These are phyloP conservation scores for Fraxinus latifolia DNA, from an alignment of 305 asterid genomes.

Conservation along the genomic window DNA sequence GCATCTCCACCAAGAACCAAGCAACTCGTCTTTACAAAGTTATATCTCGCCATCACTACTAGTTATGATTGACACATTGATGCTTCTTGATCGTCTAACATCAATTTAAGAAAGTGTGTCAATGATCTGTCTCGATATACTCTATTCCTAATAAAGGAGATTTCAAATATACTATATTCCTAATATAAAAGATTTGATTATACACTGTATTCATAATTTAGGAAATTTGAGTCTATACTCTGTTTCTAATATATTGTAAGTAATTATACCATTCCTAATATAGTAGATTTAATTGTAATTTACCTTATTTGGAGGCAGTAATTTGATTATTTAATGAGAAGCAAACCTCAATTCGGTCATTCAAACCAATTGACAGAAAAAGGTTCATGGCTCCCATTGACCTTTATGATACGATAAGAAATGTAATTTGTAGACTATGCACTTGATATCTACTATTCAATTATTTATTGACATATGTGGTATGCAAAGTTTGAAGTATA, in stretches of 20 bases:
- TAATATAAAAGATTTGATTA: background rate
- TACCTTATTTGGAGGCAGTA: background rate
- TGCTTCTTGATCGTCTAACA: background rate
- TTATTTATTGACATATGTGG: constrained; percentile 15
- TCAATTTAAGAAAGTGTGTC: background rate
- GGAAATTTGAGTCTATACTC: background rate
- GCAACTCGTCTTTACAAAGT: background rate
- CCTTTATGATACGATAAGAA: constrained; percentile 2
- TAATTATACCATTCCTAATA: background rate
- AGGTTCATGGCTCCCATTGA: constrained; percentile 8
- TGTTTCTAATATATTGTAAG: background rate
- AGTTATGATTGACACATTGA: background rate
- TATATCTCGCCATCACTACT: background rate
- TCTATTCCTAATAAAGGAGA: background rate
- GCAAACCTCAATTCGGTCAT: background rate
- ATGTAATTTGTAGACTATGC: constrained; percentile 3
- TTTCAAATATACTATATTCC: background rate
- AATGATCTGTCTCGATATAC: background rate
- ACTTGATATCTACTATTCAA: constrained; percentile 5
- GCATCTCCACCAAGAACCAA: background rate
- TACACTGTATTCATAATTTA: background rate
- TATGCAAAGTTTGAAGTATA: constrained; percentile 35
- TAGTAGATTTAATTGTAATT: background rate
- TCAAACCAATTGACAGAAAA: background rate
- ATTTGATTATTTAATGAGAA: background rate